Conservation (phyloP, 2,329 filamentous ascomycete species). For the Fusarium sp. region DNA sequence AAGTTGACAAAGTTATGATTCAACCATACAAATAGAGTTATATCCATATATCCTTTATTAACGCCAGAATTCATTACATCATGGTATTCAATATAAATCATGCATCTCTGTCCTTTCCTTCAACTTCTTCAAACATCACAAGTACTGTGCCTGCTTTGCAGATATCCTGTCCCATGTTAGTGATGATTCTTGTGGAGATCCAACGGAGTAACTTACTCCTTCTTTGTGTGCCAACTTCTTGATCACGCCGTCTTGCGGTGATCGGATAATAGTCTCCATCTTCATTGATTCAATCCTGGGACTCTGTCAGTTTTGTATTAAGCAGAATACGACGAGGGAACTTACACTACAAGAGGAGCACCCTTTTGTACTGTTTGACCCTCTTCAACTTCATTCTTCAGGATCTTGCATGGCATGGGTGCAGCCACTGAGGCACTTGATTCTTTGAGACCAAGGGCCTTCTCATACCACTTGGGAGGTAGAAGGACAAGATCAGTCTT, state of each 20-base stretch:
- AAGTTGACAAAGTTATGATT: background rate
- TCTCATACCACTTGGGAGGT: slow-evolving; percentile 83
- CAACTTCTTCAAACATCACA: slow-evolving; percentile 75
- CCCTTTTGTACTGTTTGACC: slow-evolving; percentile 88
- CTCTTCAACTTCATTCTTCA: slow-evolving; percentile 87
- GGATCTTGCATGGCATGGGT: slow-evolving; percentile 97
- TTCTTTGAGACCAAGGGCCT: slow-evolving; percentile 86
- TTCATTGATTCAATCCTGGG: slow-evolving; percentile 85
- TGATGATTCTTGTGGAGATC: background rate
- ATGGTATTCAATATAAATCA: slow-evolving; percentile 28
- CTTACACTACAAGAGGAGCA: slow-evolving; percentile 84
- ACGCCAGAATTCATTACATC: slow-evolving; percentile 28
- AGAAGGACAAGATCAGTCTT: slow-evolving; percentile 70
- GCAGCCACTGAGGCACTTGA: slow-evolving; percentile 84
- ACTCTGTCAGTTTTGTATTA: slow-evolving; percentile 39
- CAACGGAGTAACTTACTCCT: slow-evolving; percentile 68
- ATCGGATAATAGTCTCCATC: slow-evolving; percentile 87
- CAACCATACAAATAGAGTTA: slow-evolving; percentile 12
- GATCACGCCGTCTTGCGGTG: slow-evolving; percentile 77
- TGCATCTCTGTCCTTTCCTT: slow-evolving; percentile 48
- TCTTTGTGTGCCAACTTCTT: slow-evolving; percentile 79
- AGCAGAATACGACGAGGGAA: slow-evolving; percentile 47
- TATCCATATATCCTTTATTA: slow-evolving; percentile 30
- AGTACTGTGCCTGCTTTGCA: slow-evolving; percentile 82
- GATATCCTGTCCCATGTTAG: slow-evolving; percentile 68